Evolutionary conservation across 352 stramenopile species (phyloP).

Genomic region (Pythium volutum): DNA sequence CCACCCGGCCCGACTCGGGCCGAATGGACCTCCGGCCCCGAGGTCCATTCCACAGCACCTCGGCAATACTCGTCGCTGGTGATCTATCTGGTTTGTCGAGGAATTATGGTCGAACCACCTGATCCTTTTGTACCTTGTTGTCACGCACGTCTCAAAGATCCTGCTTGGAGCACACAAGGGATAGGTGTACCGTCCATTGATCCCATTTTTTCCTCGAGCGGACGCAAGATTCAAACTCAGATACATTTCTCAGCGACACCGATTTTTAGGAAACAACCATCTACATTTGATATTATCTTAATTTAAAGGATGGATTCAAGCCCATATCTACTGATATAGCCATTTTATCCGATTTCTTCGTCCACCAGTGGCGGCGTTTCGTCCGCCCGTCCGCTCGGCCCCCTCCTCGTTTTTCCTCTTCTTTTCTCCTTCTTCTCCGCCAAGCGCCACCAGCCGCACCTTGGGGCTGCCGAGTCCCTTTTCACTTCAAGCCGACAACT

Average conservation of each 20-base stretch:
- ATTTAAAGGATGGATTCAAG: not conserved
- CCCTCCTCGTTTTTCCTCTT: not conserved
- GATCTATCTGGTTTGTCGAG: not conserved
- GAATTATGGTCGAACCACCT: conserved; percentile 8
- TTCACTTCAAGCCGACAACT: conserved; percentile 14
- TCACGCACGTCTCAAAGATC: not conserved
- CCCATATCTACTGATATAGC: conserved; percentile 16
- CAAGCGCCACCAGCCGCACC: not conserved
- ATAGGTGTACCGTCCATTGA: conserved; percentile 14
- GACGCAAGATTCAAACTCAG: conserved; percentile 26
- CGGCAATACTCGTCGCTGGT: not conserved
- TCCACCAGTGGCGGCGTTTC: conserved; percentile 5
- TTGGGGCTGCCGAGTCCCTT: too few species aligned
- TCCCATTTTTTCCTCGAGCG: conserved; percentile 2
- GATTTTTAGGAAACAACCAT: conserved; percentile 11
- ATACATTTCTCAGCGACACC: conserved; percentile 1
- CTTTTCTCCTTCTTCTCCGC: not conserved
- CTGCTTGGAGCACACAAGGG: not conserved
- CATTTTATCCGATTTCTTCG: not conserved
- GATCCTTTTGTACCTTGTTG: not conserved
- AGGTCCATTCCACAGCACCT: too few species aligned
- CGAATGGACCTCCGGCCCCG: too few species aligned
- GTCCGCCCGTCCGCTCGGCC: conserved; percentile 9
- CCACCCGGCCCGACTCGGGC: too few species aligned
- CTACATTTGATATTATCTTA: not conserved